Evolutionary conservation across 2,329 filamentous ascomycete genomes (phyloP).

Genomic region (Beauveria medogensis): DNA sequence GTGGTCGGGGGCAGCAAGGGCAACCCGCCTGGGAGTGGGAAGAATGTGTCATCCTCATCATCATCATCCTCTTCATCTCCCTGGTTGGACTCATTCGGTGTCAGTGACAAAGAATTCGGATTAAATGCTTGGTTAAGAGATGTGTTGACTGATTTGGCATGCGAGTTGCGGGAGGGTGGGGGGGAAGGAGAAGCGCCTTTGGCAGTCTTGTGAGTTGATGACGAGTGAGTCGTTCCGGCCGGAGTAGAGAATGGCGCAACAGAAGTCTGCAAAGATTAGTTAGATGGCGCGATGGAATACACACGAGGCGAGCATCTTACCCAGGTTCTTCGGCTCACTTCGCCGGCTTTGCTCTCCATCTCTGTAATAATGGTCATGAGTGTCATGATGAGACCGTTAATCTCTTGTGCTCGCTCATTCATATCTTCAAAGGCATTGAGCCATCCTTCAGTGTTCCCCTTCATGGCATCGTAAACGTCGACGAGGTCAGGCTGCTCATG

Average conservation of each 20-base stretch:
- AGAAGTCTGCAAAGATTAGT: slow-evolving; percentile 2
- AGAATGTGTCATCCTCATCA: slow-evolving; percentile 7
- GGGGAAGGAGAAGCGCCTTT: slow-evolving; percentile 6
- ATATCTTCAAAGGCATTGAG: slow-evolving; percentile 69
- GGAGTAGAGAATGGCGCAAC: slow-evolving; percentile 5
- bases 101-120: neutral
- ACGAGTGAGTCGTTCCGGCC: neutral
- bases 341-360: slow-evolving; percentile 77
- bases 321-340: slow-evolving; percentile 70
- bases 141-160: neutral
- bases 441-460: slow-evolving; percentile 88
- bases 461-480: slow-evolving; percentile 82
- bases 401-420: slow-evolving; percentile 60
- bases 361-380: slow-evolving; percentile 72
- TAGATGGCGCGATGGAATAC: neutral
- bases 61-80: slow-evolving; percentile 7
- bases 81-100: slow-evolving; percentile 9
- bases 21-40: slow-evolving; percentile 8
- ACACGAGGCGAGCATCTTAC: slow-evolving; percentile 38
- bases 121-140: neutral
- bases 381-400: slow-evolving; percentile 63
- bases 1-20: slow-evolving; percentile 7
- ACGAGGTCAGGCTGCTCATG: slow-evolving; percentile 54
- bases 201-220: neutral
- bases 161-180: slow-evolving; percentile 2